Base-by-base conservation (phyloP, 495 filamentous ascomycete species). In the Podospora pseudopauciseta region DNA sequence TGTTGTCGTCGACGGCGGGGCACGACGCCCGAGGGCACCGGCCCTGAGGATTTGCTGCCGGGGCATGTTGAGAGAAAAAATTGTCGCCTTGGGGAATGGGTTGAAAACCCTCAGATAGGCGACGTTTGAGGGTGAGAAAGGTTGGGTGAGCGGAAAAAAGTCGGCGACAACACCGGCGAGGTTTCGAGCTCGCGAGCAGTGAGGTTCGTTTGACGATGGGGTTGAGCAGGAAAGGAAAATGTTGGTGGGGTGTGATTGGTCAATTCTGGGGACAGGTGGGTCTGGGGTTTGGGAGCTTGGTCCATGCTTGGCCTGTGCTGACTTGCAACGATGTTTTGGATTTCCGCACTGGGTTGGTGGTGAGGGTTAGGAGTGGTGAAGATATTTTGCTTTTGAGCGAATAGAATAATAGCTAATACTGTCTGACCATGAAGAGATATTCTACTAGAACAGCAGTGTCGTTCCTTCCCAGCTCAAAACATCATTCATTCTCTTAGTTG, bases 11-110 rank as follows among this genome's bases (percentile, higher is more conserved):
- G 34, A 65, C 26, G 63, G 65, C 2, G 68, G 19, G 15, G 67
- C 60, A 0, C 16, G 26, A 54, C 71, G 75, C 72, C 76, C 68
- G 58, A 77, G 70, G 69, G 72, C 74, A 66, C 69, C 55, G 67
- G 70, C 55, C 20, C 66, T 67, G 57, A 74, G 55, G 27, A 49
- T 11, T 49, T 57, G 68, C 20, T 75, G 76, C n/a, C 76, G 68
- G 63, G 70, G 68, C 76, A 78, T 78, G 32, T 20, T 68, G 27
- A 44, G 13, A 32, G 44, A 23, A 23, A 23, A 23, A 23, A 65
- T 58, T n/a, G 60, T 39, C 23, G 53, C 39, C 27, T 64, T 44
- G 26, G 28, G 53, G 68, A 55, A 27, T 64, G 53, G 62, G 63
- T 9, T 27, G 20, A 18, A 4, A 6, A 34, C 26, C 61, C 61